Evolutionary conservation across 352 stramenopile species (phyloP), one percentile per base, ranked within the genome.

Genomic region (Phytophthora niederhauseri): DNA sequence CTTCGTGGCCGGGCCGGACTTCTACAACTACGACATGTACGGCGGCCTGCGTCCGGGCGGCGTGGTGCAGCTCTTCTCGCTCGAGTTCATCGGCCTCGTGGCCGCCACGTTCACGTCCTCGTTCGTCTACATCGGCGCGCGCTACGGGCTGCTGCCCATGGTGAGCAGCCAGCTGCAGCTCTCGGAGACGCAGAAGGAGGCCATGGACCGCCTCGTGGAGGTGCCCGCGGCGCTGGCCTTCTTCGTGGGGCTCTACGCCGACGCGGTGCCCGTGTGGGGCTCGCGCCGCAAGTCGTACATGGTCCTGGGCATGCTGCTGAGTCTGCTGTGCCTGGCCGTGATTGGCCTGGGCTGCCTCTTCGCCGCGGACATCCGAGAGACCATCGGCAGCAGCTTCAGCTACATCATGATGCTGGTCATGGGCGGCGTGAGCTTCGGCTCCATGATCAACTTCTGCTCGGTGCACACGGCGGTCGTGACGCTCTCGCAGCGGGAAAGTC

Each of bases 161-260:
- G 62, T 89, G 4, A 76, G 61, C 53, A 64, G 20, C 20, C 55
- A 84, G 58, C 58, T 89, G 15, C 46, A 73, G n/a, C 63, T 85
- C 8, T 75, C 57, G 20, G 49, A 61, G 6, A 24, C 34, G 2
- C 66, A 87, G 38, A 75, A 51, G 1, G 69, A 74, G 19, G 61
- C 72, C 19, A 77, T 82, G 54, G 66, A 81, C 43, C 75, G 76
- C 17, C 61, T 85, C 17, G 68, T 93, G 19, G 81, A 90, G 34
- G 71, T 97, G 11, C 88, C 89, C 9, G 88, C 86, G 56, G 82
- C 72, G 0, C 66, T 94, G 57, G 96, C 93, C 63, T 89, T 97
- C 55, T 71, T 97, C 36, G 81, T 96, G 43, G 93, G 89, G 28
- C 80, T 96, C 26, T 67, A 96, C 22, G 84, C 77, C 17, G 91